These are phyloP conservation scores for Rehmannia glutinosa DNA, from an alignment of 257 asterid genomes.

Conservation along the genomic window DNA sequence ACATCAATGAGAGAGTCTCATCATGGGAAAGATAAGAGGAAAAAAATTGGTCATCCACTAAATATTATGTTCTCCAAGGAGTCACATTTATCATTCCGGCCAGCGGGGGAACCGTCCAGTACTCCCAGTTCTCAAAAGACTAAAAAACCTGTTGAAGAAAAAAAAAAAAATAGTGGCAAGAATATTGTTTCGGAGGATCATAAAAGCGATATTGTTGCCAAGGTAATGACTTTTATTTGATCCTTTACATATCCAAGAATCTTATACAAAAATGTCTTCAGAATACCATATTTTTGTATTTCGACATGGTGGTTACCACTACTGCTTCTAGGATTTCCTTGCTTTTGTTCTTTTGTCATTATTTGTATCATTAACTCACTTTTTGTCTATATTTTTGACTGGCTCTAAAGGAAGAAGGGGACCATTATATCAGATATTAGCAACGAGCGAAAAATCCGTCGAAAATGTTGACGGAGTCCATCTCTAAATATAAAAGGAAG, in stretches of 20 bases:
- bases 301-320: neutral
- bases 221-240: conserved; percentile 9
- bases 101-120: neutral
- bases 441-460: neutral
- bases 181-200: neutral
- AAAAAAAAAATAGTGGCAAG: neutral
- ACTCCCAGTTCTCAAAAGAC: neutral
- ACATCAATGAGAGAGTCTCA: neutral
- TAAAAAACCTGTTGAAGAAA: neutral
- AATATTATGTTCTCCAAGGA: neutral
- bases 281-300: neutral
- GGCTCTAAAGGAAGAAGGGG: no score
- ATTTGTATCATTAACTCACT: neutral
- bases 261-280: neutral
- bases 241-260: neutral
- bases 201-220: neutral
- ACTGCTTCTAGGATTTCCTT: no score
- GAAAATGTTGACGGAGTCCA: neutral
- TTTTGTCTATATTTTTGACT: no score
- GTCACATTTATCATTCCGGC: neutral
- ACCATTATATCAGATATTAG: neutral
- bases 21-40: neutral
- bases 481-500: neutral
- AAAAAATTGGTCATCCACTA: neutral
- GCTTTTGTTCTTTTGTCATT: neutral